Base-by-base conservation (phyloP, 2,329 filamentous ascomycete genomes). In the Diplodia seriata region DNA sequence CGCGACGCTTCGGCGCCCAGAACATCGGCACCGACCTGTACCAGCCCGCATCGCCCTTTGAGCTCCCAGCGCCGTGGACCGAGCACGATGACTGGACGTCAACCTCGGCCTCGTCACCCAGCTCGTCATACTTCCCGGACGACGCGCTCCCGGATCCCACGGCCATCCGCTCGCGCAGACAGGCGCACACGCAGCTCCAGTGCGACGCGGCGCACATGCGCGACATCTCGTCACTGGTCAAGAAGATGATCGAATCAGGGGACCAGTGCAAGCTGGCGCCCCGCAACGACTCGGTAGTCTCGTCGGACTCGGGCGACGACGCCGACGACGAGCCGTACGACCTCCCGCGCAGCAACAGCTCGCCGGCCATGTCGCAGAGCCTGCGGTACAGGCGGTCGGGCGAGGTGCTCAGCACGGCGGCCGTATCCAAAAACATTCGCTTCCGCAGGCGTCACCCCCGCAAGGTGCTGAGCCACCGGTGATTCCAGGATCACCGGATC, bases 211-310 rank as follows among this genome's bases (percentile, higher is more conserved):
- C 77, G 4, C 79, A 81, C 68, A 72, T 77, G 43, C 75, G 76
- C 29, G 80, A 82, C 71, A 80, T 83, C 54, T 76, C 79, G 14
- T 73, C 74, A 31, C 75, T 83, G 18, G 79, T 82, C 29, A 72
- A 78, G 68, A 77, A 77, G 68, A 82, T 83, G 77, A 75, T 82
- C 64, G 71, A 79, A 2, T 70, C 72, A 43, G 75, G 77, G 59
- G 78, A 82, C 68, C 81, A 83, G 68, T 83, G 81, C 74, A 73
- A 66, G 67, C 47, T 31, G 31, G 56, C 55, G 36, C 20, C 66
- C 4, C 55, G 70, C 69, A 33, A 33, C 67, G n/a, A 68, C 69
- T 69, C 73, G 3, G 50, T 68, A 2, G 65, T 56, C 23, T 51
- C 63, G 9, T 64, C 68, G 5, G 68, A 59, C 26, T 49, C 40